Conservation (phyloP, 345 rosid species). For the Heritiera fomes region DNA sequence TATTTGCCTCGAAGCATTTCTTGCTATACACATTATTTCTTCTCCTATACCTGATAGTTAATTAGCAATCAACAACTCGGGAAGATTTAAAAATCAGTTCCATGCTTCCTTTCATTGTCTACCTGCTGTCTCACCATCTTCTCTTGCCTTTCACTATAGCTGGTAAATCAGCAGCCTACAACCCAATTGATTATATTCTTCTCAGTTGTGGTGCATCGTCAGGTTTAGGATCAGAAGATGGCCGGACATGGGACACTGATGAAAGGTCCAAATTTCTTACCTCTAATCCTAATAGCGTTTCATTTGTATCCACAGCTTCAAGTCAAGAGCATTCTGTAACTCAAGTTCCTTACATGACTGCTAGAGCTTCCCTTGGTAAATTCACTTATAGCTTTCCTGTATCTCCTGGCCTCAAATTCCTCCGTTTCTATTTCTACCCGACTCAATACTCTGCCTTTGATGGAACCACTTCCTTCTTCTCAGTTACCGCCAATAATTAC, state of each 20-base stretch:
- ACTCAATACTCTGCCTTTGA: slow-evolving; percentile 5
- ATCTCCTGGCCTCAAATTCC: slow-evolving; percentile 24
- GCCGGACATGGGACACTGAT: slow-evolving; percentile 9
- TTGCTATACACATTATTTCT: background rate
- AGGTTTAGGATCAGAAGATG: background rate
- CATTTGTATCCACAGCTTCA: background rate
- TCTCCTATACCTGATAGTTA: background rate
- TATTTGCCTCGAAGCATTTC: background rate
- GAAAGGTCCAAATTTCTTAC: slow-evolving; percentile 13
- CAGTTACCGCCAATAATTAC: slow-evolving; percentile 24
- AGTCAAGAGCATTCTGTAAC: background rate
- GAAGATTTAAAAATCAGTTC: background rate
- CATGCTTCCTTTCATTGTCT: background rate
- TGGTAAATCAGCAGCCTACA: background rate
- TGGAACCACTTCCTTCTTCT: slow-evolving; percentile 24
- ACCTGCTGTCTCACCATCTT: background rate
- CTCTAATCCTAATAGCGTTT: background rate
- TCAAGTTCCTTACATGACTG: slow-evolving; percentile 18
- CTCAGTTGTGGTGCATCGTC: slow-evolving; percentile 17
- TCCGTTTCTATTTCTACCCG: slow-evolving; percentile 31
- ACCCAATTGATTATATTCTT: slow-evolving; percentile 2
- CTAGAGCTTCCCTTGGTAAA: slow-evolving; percentile 13
- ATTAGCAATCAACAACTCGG: background rate
- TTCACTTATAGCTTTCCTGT: slow-evolving; percentile 33
- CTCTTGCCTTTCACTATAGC: background rate